Evolutionary conservation across 345 rosid genomes (phyloP), one percentile per base, ranked within the genome.

Genomic region (Cardamine occulta): DNA sequence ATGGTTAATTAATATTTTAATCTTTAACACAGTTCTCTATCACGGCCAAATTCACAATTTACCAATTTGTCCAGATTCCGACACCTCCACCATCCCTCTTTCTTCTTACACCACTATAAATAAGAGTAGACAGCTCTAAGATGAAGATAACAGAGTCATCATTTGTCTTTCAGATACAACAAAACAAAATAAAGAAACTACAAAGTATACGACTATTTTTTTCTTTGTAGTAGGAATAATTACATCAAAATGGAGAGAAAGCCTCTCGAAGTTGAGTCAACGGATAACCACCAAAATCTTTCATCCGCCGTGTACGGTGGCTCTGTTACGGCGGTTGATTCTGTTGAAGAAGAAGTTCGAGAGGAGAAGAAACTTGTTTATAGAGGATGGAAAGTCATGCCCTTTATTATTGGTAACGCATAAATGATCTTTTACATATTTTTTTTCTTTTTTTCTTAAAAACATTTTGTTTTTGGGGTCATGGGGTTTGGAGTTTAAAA

Each of bases 371-470:
- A 83, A 75, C 23, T 81, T 35, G 76, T 83, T 24, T 85, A 81
- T 63, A 87, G 87, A 77, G 95, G 95, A 61, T 89, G 95, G 95
- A 87, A 79, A 79, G 86, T 78, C 78, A 89, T 87, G 91, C 95
- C 91, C 54, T 87, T 79, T 63, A 85, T 89, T 44, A 87, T 89
- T 66, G 91, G 95, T 89, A 51, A 21, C 19, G 2, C 24, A 17
- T 8, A 4, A 23, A 15, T 6, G 0, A 11, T 35, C 31, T 45
- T 61, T 37, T 61, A 9, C 53, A 15, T 13, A 21, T 1, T 5
- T 70, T 12, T 18, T 14, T 28, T 4, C 31, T 39, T 17, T 12
- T 2, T 3, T n/a, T n/a, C n/a, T 7, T 56, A 1, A 1, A 45
- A 14, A 47, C 8, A 0, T 47, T 13, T 40, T 34, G 6, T 54